Evolutionary conservation across 1,284 basidiomycete genomes (phyloP).

Genomic region (Ganoderma sinense): DNA sequence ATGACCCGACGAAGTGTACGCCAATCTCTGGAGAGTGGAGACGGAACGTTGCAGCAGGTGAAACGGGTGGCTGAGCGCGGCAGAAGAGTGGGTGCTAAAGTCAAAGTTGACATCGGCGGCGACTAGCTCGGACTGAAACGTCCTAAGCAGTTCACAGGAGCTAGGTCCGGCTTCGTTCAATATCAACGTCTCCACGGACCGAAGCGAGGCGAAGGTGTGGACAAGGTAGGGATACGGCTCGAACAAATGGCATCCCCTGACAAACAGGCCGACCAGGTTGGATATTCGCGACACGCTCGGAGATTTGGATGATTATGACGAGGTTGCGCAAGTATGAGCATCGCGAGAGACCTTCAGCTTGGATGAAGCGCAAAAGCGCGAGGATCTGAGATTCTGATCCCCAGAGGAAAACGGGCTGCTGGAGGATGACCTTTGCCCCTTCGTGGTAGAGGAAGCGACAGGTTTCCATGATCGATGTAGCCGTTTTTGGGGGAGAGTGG

Average conservation of each 20-base stretch:
- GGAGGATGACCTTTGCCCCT: no score
- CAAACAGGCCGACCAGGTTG: background rate
- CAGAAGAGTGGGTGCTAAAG: no score
- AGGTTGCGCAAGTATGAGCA: no score
- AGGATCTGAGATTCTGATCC: no score
- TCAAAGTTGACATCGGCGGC: background rate
- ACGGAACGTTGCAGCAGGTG: background rate
- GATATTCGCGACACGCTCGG: background rate
- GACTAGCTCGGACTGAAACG: background rate
- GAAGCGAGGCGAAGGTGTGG: background rate
- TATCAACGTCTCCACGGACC: background rate
- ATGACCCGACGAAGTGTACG: no score
- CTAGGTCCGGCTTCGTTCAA: background rate
- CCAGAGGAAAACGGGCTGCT: no score
- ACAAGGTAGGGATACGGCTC: background rate
- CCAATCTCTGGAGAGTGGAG: conserved; percentile 2
- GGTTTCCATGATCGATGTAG: no score
- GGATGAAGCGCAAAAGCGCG: no score
- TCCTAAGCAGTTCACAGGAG: background rate
- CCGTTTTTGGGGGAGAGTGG: no score
- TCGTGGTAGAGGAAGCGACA: no score
- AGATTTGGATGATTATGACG: no score
- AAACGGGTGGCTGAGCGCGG: background rate
- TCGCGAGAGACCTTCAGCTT: no score
- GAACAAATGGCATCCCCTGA: background rate